phyloP scores from a whole-genome alignment of 805 yeast genomes.

The Hanseniaspora hatyaiensis region DNA sequence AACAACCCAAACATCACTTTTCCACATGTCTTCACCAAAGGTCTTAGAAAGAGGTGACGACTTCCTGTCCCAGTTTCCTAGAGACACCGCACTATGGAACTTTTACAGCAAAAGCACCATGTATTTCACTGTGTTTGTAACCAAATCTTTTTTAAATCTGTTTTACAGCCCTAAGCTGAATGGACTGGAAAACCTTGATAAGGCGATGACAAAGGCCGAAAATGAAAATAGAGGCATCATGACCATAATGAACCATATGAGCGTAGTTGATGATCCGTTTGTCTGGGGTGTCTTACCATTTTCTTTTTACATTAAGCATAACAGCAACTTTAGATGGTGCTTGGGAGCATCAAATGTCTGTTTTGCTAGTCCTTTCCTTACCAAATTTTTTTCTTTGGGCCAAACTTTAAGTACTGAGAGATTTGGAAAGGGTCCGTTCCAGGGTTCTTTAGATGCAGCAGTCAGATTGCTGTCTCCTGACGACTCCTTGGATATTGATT shows the following conservation, averaged over 20 bases:
- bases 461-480: slow-evolving; percentile 69
- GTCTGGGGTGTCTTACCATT: slow-evolving; percentile 79
- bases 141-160: slow-evolving; percentile 49
- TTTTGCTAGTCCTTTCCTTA: slow-evolving; percentile 43
- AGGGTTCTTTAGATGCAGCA: slow-evolving; percentile 78
- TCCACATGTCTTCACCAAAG: slow-evolving; percentile 51
- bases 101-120: slow-evolving; percentile 58
- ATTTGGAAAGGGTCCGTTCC: slow-evolving; percentile 89
- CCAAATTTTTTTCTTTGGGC: slow-evolving; percentile 70
- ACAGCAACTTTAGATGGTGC: slow-evolving; percentile 71
- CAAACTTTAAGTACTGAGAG: slow-evolving; percentile 78
- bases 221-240: slow-evolving; percentile 61
- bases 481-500: slow-evolving; percentile 40
- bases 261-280: slow-evolving; percentile 82
- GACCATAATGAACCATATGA: slow-evolving; percentile 89
- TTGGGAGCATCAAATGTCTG: slow-evolving; percentile 88
- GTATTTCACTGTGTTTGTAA: slow-evolving; percentile 47
- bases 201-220: slow-evolving; percentile 51
- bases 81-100: slow-evolving; percentile 52
- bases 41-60: slow-evolving; percentile 66
- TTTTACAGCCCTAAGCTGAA: slow-evolving; percentile 54
- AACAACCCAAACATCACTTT: not conserved
- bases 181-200: slow-evolving; percentile 52
- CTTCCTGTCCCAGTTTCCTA: slow-evolving; percentile 51
- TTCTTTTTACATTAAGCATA: slow-evolving; percentile 48